Evolutionary conservation across 192 early-diverging fungal genomes (phyloP), one percentile per base, ranked within the genome.

Genomic region (Lunasporangiospora selenospora): DNA sequence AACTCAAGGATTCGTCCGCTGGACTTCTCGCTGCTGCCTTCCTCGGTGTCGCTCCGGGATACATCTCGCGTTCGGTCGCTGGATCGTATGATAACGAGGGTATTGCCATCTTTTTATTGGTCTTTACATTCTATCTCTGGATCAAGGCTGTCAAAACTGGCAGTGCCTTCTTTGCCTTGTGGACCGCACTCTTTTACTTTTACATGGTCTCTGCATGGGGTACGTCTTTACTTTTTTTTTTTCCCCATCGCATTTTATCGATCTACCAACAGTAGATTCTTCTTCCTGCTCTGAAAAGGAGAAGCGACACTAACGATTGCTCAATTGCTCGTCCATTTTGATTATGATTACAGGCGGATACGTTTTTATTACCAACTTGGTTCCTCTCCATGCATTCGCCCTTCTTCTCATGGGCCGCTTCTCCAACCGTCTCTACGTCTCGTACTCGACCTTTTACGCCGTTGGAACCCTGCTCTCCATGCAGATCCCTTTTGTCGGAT

Each of bases 191-290:
- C 32, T 95, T 92, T 62, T 99, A 99, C 83, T 99, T 99, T 75
- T 99, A 98, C 85, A 99, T 99, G 98, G 98, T 99, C 3, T 89
- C 95, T 12, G 92, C 97, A 12, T 99, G 98, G 98, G 98, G 98
- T 78, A 75, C 33, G 73, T 65, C 15, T 24, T 23, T 42, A 37
- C 43, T 4, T 46, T 44, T 36, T 11, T 18, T 15, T 37, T 9
- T 26, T 16, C 30, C 23, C 11, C 15, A n/a, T 34, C 30, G 24
- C 18, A 7, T 44, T 4, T 30, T 50, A 16, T 15, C 1, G 3
- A 30, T 7, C 24, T 5, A 16, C 30, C 30, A 27, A 54, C 2
- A 16, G 32, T 13, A 24, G 2, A 24, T 43, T 24, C 9, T 4
- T 27, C 15, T n/a, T 54, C n/a, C n/a, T n/a, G n/a, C n/a, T n/a